These are phyloP conservation scores for Ophiostoma pallidulum DNA, from an alignment of 2,329 filamentous ascomycete genomes.

Conservation along the genomic window DNA sequence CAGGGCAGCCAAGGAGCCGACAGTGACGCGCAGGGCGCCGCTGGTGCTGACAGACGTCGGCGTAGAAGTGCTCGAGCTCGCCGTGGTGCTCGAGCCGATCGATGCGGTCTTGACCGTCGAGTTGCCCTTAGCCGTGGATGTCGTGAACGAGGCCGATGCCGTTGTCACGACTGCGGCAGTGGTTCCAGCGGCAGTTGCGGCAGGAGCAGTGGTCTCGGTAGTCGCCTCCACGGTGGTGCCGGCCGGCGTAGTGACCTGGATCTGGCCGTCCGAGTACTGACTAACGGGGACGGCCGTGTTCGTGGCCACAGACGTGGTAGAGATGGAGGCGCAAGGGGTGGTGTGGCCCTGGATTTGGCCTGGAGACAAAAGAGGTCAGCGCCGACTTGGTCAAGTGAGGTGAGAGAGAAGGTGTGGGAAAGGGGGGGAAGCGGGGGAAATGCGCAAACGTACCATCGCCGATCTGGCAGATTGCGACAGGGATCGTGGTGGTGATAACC, in stretches of 20 bases:
- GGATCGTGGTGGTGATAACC: slow-evolving; percentile 34
- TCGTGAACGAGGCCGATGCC: neutral
- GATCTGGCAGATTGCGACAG: slow-evolving; percentile 42
- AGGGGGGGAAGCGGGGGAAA: no score
- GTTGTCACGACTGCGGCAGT: neutral
- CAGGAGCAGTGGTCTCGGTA: neutral
- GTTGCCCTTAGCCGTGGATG: neutral
- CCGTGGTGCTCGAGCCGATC: neutral
- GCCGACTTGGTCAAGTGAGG: neutral
- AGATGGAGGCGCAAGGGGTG: slow-evolving; percentile 33
- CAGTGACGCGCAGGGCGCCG: slow-evolving; percentile 23
- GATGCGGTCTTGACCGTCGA: neutral
- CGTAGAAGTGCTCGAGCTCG: neutral
- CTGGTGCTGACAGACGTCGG: slow-evolving; percentile 19
- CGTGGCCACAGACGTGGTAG: slow-evolving; percentile 20
- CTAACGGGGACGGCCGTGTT: slow-evolving; percentile 27
- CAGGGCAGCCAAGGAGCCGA: slow-evolving; percentile 27
- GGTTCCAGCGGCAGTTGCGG: neutral
- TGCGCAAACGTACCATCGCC: slow-evolving; percentile 31
- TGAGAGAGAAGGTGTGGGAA: neutral
- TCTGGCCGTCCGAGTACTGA: slow-evolving; percentile 39
- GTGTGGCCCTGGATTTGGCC: slow-evolving; percentile 42
- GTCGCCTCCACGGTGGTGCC: slow-evolving; percentile 2
- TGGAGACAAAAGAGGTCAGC: slow-evolving; percentile 12
- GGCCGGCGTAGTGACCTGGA: slow-evolving; percentile 31